Evolutionary conservation across 1,284 basidiomycete species (phyloP).

Genomic region (Agroathelia rolfsii): DNA sequence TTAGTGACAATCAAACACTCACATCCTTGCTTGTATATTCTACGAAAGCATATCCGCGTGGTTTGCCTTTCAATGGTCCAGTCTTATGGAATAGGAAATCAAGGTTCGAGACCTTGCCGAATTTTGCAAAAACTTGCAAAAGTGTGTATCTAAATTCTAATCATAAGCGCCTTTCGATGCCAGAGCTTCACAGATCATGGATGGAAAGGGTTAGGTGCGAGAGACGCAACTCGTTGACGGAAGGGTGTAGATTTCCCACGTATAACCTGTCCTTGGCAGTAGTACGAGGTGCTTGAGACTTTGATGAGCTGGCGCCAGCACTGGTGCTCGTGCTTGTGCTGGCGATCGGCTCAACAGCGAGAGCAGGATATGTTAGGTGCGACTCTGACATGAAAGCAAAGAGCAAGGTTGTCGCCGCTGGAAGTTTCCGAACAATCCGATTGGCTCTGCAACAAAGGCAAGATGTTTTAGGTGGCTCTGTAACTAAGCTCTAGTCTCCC

Average conservation of each 20-base stretch:
- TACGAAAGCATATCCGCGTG: conserved; percentile 91
- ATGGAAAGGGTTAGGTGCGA: conserved; percentile 10
- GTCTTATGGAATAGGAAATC: conserved; percentile 95
- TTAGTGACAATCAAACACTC: too few relatives aligned
- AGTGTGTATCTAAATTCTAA: conserved; percentile 59
- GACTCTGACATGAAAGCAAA: too few relatives aligned
- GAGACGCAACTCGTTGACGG: conserved; percentile 70
- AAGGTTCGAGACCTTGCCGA: conserved; percentile 84
- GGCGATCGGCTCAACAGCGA: too few relatives aligned
- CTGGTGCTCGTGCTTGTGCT: too few relatives aligned
- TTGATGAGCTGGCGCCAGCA: too few relatives aligned
- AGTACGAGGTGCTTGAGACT: too few relatives aligned
- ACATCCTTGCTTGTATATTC: conserved; percentile 78
- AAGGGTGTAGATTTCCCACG: conserved; percentile 82
- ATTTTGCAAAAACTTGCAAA: conserved; percentile 83
- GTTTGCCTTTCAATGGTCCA: conserved; percentile 82
- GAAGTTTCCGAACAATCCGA: too few relatives aligned
- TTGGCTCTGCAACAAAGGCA: too few relatives aligned
- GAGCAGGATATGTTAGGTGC: too few relatives aligned
- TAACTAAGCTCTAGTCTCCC: too few relatives aligned
- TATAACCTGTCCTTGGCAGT: conserved; percentile 78
- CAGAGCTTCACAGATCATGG: conserved; percentile 1
- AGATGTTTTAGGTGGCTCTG: too few relatives aligned
- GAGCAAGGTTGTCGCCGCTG: too few relatives aligned
- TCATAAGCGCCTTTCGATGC: neutral